Base-by-base conservation (phyloP, 345 rosid genomes). In the Salix dunnii region DNA sequence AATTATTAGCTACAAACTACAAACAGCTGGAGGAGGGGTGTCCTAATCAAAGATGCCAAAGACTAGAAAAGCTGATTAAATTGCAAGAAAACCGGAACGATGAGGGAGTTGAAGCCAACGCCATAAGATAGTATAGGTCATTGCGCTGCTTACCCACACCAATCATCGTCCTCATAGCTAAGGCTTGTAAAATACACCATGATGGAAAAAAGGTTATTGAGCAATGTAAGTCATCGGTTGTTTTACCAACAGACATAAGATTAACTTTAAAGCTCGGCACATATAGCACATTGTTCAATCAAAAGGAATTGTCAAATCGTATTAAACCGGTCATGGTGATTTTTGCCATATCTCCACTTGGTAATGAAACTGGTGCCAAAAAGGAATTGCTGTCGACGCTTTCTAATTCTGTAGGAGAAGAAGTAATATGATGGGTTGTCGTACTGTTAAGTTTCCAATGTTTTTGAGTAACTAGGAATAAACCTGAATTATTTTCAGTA, bases 351-450 rank as follows among this genome's bases (percentile, higher is more conserved):
- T 6, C 21, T 5, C 80, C 68, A 76, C 64, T 68, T 3, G 71
- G 75, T 6, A 75, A 13, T 0, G 17, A 2, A 6, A 23, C 25
- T 8, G 11, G 43, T 21, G 58, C 21, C 33, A 38, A 43, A 0
- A 9, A 31, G 2, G 2, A 0, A 18, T 23, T 23, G 17, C 1
- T 28, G 18, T 46, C 63, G 6, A 38, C 12, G 36, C 21, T 2
- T 14, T 25, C 1, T 13, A 68, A 68, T 35, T 0, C 11, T 35
- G 30, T 9, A 25, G 49, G 71, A 68, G 71, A 68, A 12, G 28
- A 68, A 68, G 76, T 48, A 70, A 80, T 71, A 49, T 80, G 27
- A 11, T 76, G 3, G 14, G 83, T 27, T 20, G 40, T 72, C 1
- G 68, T 51, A 40, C 51, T 75, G 3, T 80, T 65, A 2, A 80